Evolutionary conservation across 2,329 filamentous ascomycete species (phyloP).

Genomic region (Cladophialophora immunda): DNA sequence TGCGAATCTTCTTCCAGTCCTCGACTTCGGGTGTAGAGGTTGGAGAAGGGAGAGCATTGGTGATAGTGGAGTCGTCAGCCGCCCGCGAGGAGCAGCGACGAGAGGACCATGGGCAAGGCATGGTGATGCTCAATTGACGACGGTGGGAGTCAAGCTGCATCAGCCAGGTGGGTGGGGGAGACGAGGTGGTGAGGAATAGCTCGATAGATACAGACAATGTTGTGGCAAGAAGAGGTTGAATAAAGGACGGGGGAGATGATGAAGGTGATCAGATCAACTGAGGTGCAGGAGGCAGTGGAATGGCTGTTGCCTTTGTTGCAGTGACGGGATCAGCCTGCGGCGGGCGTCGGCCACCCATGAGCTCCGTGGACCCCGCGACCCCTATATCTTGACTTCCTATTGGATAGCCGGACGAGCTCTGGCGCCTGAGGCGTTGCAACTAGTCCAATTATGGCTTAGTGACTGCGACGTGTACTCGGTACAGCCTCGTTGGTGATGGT

Average conservation of each 20-base stretch:
- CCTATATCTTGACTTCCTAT: neutral
- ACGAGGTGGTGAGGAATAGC: neutral
- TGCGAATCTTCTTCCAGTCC: conserved; percentile 37
- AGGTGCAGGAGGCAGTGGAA: neutral
- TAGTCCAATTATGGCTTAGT: neutral
- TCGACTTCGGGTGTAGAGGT: conserved; percentile 34
- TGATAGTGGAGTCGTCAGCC: conserved; percentile 13
- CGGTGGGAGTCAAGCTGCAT: conserved; percentile 42
- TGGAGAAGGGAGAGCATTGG: conserved; percentile 24
- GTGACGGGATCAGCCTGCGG: neutral
- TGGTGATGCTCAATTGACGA: conserved; percentile 36
- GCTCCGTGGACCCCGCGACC: neutral
- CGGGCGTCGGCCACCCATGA: neutral
- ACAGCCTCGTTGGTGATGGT: neutral
- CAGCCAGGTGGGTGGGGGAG: neutral
- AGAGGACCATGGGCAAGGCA: conserved; percentile 38
- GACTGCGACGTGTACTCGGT: no score
- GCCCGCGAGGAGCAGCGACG: conserved; percentile 26
- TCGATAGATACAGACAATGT: neutral
- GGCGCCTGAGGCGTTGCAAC: neutral
- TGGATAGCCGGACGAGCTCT: neutral
- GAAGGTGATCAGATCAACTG: neutral
- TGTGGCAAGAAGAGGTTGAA: neutral
- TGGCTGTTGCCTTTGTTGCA: conserved; percentile 6
- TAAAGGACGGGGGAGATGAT: neutral